Evolutionary conservation across 1,284 basidiomycete genomes (phyloP), one percentile per base, ranked within the genome.

Genomic region (Mycosarcoma mackinlayi): DNA sequence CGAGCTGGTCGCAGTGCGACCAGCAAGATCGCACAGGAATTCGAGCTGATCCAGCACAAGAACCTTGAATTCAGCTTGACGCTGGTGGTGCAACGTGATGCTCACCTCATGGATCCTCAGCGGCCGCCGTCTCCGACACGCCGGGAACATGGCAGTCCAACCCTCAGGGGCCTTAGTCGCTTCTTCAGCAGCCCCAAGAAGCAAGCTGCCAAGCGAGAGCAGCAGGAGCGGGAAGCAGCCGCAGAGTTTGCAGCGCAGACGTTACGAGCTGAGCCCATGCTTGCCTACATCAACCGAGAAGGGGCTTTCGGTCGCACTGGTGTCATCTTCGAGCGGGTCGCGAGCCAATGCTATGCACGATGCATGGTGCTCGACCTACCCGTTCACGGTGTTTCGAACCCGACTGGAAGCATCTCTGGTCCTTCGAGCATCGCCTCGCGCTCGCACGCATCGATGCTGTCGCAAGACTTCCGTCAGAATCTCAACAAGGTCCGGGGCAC

Each of bases 1-100:
- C 85, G 84, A 28, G 84, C 86, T 34, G 88, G 90, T 25, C 42
- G 52, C 33, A 88, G 91, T 25, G 51, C 48, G 5, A 34, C 50
- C 16, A 88, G 88, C 53, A 86, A 86, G 19, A 92, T 98, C 67
- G 90, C 92, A 47, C 93, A 95, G 82, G 94, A 97, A 83, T 98
- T 97, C 76, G 93, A 96, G 77, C 65, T 82, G 59, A 70, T 82
- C 49, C 75, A 82, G 64, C 80, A 80, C 64, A 68, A 74, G 53
- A 75, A 76, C 42, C 75, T 82, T 52, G 73, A 78, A 34, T 75
- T 82, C 64, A 79, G 66, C 57, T 59, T 82, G 41, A 79, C 81
- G 16, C 55, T 82, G n/a, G 68, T 80, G 14, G 76, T 76, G 35
- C 60, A 74, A 45, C 55, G 76, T 10, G 79, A 80, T 37, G 65